Evolutionary conservation across 495 filamentous ascomycete genomes (phyloP).

Genomic region (Delitschia confertaspora): DNA sequence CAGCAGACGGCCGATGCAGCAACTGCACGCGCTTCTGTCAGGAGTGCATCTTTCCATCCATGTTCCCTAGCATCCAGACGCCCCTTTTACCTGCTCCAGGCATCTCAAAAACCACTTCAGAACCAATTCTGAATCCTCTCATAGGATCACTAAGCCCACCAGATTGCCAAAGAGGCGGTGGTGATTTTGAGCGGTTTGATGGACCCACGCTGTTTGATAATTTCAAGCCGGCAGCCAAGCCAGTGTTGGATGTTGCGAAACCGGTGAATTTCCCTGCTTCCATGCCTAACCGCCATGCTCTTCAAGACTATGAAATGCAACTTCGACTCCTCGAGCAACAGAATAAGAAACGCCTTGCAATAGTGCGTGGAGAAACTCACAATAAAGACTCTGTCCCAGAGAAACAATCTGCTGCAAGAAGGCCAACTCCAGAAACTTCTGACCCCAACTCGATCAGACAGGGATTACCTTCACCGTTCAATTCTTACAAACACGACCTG

Average conservation of each 20-base stretch:
- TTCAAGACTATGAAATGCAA: conserved; percentile 99
- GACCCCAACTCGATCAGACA: too few relatives aligned
- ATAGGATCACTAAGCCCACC: conserved; percentile 1
- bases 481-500: too few relatives aligned
- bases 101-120: neutral
- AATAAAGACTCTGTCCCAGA: too few relatives aligned
- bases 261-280: too few relatives aligned
- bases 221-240: conserved; percentile 6
- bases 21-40: neutral
- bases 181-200: conserved; percentile 9
- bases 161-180: neutral
- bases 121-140: conserved; percentile 1
- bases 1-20: neutral
- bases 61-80: neutral
- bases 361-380: too few relatives aligned
- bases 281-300: too few relatives aligned
- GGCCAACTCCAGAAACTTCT: too few relatives aligned
- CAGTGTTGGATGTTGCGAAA: too few relatives aligned
- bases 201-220: conserved; percentile 3
- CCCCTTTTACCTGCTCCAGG: conserved; percentile 8
- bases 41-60: neutral
- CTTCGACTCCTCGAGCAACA: conserved; percentile 97
- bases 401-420: too few relatives aligned
- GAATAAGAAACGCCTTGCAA: conserved; percentile 92
- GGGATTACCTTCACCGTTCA: too few relatives aligned